Percentiles rank a stretch among this genome's conserved stretches.
These are phyloP conservation scores for Rhizopus sp. DNA, from an alignment of 371 early-diverging fungal species.

Conservation along the genomic window DNA sequence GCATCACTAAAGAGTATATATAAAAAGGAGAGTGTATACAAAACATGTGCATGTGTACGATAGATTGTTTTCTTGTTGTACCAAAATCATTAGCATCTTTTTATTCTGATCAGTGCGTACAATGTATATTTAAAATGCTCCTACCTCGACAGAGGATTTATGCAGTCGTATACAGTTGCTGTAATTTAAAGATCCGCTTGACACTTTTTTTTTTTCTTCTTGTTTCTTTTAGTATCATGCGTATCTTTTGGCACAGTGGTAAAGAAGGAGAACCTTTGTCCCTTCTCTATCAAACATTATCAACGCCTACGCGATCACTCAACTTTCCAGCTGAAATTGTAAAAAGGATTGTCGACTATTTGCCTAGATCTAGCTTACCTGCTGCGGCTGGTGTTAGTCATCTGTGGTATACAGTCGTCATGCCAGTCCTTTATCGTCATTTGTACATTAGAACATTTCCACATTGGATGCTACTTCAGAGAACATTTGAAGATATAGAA, in stretches of 20 bases:
- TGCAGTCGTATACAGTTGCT: background rate
- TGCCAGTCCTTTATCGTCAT: constrained; percentile 36
- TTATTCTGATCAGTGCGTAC: too few relatives aligned
- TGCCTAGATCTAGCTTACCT: constrained; percentile 32
- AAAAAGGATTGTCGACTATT: constrained; percentile 20
- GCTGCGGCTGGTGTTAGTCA: constrained; percentile 18
- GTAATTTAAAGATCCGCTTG: background rate
- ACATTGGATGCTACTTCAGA: constrained; percentile 31
- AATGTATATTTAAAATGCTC: too few relatives aligned
- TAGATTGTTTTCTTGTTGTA: too few relatives aligned
- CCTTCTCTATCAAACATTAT: constrained; percentile 5
- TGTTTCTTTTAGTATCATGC: constrained; percentile 14
- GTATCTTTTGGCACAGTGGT: constrained; percentile 24
- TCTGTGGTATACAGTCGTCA: constrained; percentile 34
- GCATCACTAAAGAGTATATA: too few relatives aligned
- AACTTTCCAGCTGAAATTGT: constrained; percentile 37
- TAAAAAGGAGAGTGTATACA: too few relatives aligned
- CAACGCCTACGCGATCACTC: constrained; percentile 1
- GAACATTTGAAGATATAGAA: constrained; percentile 6
- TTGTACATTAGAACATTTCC: constrained; percentile 32
- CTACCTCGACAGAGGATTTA: too few relatives aligned
- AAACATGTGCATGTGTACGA: too few relatives aligned
- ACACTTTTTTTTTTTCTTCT: background rate
- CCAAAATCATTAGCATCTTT: too few relatives aligned
- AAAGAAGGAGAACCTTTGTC: constrained; percentile 10